Evolutionary conservation across 2,329 filamentous ascomycete genomes (phyloP).

Genomic region (Trichothecium sympodiale): DNA sequence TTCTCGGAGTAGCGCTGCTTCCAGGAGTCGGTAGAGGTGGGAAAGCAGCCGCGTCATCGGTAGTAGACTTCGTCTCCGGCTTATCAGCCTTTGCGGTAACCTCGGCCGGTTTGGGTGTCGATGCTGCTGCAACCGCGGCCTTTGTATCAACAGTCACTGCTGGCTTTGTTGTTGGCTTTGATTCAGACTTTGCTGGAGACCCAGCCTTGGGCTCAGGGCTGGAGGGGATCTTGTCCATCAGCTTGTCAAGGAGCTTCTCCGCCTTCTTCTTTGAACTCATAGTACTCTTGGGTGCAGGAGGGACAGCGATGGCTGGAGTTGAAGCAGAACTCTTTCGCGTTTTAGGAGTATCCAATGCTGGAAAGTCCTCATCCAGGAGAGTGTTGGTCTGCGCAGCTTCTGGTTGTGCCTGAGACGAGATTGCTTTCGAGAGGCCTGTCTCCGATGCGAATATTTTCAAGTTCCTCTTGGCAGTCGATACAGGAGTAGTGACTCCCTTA

Average conservation of each 20-base stretch:
- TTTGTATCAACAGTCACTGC: constrained; percentile 9
- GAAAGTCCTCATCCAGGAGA: constrained; percentile 53
- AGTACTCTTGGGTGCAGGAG: constrained; percentile 19
- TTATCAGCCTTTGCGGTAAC: constrained; percentile 23
- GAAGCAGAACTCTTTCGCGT: constrained; percentile 15
- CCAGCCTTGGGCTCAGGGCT: not conserved
- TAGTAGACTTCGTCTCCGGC: constrained; percentile 8
- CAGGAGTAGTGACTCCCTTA: constrained; percentile 12
- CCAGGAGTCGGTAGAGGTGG: constrained; percentile 36
- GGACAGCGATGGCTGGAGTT: constrained; percentile 21
- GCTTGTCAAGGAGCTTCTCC: constrained; percentile 18
- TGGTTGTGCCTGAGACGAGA: constrained; percentile 24
- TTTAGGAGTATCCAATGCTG: constrained; percentile 40
- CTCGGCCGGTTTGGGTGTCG: constrained; percentile 6
- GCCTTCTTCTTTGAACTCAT: constrained; percentile 23
- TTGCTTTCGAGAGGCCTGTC: constrained; percentile 35
- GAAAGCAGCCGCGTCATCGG: constrained; percentile 23
- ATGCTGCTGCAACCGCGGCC: constrained; percentile 5
- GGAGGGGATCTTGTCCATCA: constrained; percentile 9
- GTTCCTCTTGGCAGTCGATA: constrained; percentile 24
- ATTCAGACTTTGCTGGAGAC: not conserved
- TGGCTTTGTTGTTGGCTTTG: constrained; percentile 3
- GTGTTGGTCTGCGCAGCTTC: constrained; percentile 14
- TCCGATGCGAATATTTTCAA: constrained; percentile 34
- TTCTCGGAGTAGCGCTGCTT: constrained; percentile 37